Base-by-base conservation (phyloP, 2,329 filamentous ascomycete genomes). In the Graphiopsis chlorocephala region DNA sequence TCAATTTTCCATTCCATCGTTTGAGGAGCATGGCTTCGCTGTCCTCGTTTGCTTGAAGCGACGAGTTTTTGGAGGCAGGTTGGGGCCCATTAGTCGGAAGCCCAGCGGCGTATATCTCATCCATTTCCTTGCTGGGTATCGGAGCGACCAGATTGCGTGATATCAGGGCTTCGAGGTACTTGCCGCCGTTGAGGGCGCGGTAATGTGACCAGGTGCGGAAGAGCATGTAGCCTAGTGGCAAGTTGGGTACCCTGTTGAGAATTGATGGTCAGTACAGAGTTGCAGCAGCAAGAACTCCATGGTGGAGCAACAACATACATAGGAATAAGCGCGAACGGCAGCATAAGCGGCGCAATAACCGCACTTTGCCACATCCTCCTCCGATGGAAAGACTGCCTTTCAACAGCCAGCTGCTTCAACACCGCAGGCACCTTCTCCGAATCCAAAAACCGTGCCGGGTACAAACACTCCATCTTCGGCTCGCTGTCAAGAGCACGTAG, bases 191-290 rank as follows among this genome's bases (percentile, higher is more conserved):
- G 63, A 96, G 81, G 61, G 95, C 95, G 80, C 90, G 86, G 88
- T 91, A 96, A 78, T 97, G 92, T n/a, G 91, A 96, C 89, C 90
- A 98, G 28, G 92, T 90, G 68, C 95, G 86, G 80, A 96, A 99
- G n/a, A 86, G 87, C 47, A 98, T 85, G 77, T 98, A 99, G 82
- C 98, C 97, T 82, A 98, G 97, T 23, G 95, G 95, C 14, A 99
- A 82, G 75, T 99, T 97, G 45, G 94, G 93, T 68, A 97, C 85
- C 68, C 92, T 96, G 23, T 50, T 3, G 1, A 50, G 4, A n/a
- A n/a, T n/a, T n/a, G 8, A 6, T 5, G 8, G 11, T 50, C 12
- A 50, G 47, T 26, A 50, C 23, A 50, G 47, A 25, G 45, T 5
- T 2, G 8, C 35, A 38, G 20, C 2, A 25, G 20, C 1, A 15